These are phyloP conservation scores for Blumeria graminis DNA, from an alignment of 2,329 filamentous ascomycete species.

Conservation along the genomic window DNA sequence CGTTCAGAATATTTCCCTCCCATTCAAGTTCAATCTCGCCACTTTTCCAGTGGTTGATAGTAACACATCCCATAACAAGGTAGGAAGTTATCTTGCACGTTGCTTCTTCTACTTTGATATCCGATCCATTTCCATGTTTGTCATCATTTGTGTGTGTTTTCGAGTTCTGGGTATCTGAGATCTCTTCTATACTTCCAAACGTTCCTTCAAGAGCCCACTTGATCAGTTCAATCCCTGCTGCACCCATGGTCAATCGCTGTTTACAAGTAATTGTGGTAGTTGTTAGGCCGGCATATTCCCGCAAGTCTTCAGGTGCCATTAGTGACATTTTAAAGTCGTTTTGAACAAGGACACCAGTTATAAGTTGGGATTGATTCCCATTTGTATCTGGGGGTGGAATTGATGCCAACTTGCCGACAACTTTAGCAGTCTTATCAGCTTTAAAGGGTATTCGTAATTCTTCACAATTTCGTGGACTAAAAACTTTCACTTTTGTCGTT, in stretches of 20 bases:
- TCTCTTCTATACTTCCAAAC: constrained; percentile 62
- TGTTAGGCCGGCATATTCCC: constrained; percentile 89
- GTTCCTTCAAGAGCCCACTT: constrained; percentile 86
- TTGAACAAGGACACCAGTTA: constrained; percentile 81
- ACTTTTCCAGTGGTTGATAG: constrained; percentile 50
- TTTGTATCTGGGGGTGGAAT: constrained; percentile 33
- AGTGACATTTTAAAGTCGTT: constrained; percentile 94
- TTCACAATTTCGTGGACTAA: constrained; percentile 81
- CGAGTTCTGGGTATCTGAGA: constrained; percentile 16
- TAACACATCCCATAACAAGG: constrained; percentile 74
- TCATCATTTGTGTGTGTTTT: constrained; percentile 20
- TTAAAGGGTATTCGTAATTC: constrained; percentile 88
- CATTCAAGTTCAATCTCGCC: constrained; percentile 81
- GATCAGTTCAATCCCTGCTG: constrained; percentile 75
- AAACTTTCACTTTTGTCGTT: constrained; percentile 62
- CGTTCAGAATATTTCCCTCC: constrained; percentile 95
- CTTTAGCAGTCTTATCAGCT: constrained; percentile 83
- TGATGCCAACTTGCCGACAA: constrained; percentile 78
- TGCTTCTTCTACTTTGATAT: constrained; percentile 40
- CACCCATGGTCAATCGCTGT: constrained; percentile 67
- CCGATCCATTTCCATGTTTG: constrained; percentile 16
- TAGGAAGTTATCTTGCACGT: constrained; percentile 29
- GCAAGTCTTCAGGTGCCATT: constrained; percentile 88
- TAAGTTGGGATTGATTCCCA: constrained; percentile 29
- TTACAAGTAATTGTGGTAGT: constrained; percentile 87